phyloP scores from a whole-genome alignment of 192 early-diverging fungal genomes.

The Backusella morwellensis region DNA sequence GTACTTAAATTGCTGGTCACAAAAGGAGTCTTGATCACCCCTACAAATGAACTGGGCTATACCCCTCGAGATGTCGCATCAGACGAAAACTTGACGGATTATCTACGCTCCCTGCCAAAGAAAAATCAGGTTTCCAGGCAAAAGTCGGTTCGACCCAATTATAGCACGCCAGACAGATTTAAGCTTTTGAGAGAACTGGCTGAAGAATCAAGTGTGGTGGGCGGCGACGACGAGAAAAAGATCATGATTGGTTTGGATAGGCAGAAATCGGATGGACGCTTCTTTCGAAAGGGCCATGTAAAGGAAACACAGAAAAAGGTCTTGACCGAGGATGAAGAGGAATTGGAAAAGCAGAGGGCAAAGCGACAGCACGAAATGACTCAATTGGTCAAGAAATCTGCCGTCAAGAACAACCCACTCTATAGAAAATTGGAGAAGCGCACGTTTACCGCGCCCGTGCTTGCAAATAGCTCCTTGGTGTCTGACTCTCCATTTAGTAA shows the following conservation, averaged over 20 bases:
- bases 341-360: slow-evolving; percentile 21
- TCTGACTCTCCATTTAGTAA: not conserved
- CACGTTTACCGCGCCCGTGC: not conserved
- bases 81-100: not conserved
- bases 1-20: slow-evolving; percentile 13
- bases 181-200: slow-evolving; percentile 22
- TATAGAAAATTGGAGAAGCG: slow-evolving; percentile 11
- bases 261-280: slow-evolving; percentile 11
- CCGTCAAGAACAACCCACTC: slow-evolving; percentile 34
- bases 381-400: slow-evolving; percentile 24
- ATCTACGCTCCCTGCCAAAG: not conserved
- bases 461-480: not conserved
- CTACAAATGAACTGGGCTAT: slow-evolving; percentile 19
- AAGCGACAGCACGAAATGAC: slow-evolving; percentile 23
- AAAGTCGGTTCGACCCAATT: slow-evolving; percentile 19
- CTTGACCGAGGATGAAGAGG: slow-evolving; percentile 15
- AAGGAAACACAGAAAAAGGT: slow-evolving; percentile 27
- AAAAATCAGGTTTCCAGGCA: not conserved
- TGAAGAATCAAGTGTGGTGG: slow-evolving; percentile 18
- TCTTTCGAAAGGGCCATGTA: slow-evolving; percentile 18
- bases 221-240: not conserved
- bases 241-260: not conserved
- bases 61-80: slow-evolving; percentile 14
- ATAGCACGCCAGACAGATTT: slow-evolving; percentile 26
- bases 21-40: slow-evolving; percentile 7